Evolutionary conservation across 306 rosid genomes (phyloP).

Genomic region (Nissolia schottii): DNA sequence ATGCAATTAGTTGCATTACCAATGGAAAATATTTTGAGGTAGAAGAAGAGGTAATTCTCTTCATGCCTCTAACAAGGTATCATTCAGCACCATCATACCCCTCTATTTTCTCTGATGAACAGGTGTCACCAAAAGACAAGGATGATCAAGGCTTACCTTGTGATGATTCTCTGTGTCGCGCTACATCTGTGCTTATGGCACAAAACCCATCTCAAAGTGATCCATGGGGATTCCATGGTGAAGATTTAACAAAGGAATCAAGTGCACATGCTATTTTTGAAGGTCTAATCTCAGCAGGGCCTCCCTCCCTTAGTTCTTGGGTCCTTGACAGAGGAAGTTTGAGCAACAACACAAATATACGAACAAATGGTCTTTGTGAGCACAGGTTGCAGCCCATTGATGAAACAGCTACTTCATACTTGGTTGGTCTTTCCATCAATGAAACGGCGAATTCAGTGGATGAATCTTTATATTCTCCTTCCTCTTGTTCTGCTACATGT

Average conservation of each 20-base stretch:
- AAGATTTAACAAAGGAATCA: constrained; percentile 44
- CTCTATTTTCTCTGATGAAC: constrained; percentile 19
- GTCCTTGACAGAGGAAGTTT: neutral
- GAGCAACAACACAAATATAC: neutral
- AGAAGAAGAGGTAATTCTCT: constrained; percentile 92
- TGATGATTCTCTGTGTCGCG: constrained; percentile 77
- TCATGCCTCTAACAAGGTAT: constrained; percentile 76
- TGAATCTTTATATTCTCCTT: neutral
- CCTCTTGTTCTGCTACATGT: neutral
- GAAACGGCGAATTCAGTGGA: neutral
- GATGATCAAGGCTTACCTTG: constrained; percentile 39
- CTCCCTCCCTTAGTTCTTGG: neutral
- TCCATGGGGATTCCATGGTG: neutral
- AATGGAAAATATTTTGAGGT: constrained; percentile 31
- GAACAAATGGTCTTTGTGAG: neutral
- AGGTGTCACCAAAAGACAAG: constrained; percentile 40
- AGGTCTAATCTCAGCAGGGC: constrained; percentile 29
- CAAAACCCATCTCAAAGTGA: constrained; percentile 42
- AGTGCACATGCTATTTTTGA: constrained; percentile 33
- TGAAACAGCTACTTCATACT: neutral
- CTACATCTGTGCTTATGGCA: constrained; percentile 77
- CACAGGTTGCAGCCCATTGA: neutral
- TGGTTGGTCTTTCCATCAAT: neutral
- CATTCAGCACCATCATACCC: constrained; percentile 71
- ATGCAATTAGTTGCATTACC: constrained; percentile 8